A percentile compares a stretch with the other conserved stretches of the same genome.
Conservation (phyloP, 441 rosid species). For the Mallotus repandus region DNA sequence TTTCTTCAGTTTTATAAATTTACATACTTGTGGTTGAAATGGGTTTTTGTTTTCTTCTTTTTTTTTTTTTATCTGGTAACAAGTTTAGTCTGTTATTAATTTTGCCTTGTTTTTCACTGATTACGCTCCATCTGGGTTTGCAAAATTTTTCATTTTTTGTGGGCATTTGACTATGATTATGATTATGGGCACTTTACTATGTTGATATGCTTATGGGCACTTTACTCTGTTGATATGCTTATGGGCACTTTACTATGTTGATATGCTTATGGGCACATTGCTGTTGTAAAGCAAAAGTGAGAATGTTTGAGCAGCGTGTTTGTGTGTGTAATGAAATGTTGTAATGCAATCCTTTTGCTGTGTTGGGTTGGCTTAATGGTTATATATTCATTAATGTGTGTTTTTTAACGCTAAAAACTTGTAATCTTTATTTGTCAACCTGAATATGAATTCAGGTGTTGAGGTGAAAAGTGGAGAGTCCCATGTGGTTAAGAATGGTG, state of each 20-base stretch:
- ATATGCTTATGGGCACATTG: neutral
- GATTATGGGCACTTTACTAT: neutral
- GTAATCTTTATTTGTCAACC: neutral
- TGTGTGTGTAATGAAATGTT: too few relatives aligned
- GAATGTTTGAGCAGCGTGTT: too few relatives aligned
- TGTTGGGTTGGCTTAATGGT: neutral
- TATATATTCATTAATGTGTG: neutral
- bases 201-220: neutral
- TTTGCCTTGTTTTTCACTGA: too few relatives aligned
- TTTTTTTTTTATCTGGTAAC: neutral
- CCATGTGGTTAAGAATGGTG: constrained; percentile 37
- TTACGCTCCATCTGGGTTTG: too few relatives aligned
- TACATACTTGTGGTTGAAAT: neutral
- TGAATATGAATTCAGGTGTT: constrained; percentile 48
- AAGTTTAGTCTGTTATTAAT: neutral
- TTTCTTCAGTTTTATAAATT: neutral
- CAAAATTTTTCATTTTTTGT: neutral
- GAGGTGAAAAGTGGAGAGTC: constrained; percentile 64
- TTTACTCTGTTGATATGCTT: neutral
- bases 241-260: neutral
- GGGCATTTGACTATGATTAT: neutral
- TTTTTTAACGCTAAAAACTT: neutral
- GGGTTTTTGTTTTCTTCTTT: neutral
- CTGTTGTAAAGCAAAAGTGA: neutral
- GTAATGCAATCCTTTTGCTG: too few relatives aligned